Base-by-base conservation (phyloP, 1,139 yeast species). In the Pichia kudriavzevii region DNA sequence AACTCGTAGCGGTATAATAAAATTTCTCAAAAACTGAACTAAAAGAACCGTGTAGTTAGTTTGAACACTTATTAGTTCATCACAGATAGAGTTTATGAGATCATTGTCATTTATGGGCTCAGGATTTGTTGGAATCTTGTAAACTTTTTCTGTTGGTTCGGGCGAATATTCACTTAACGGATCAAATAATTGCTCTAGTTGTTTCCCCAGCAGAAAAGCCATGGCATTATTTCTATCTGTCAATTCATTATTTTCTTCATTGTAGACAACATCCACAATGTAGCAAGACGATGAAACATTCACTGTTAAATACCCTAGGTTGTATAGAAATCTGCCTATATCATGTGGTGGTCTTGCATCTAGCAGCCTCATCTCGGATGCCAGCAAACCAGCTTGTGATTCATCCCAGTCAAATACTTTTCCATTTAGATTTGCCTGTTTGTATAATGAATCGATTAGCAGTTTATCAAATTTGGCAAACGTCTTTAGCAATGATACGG, bases 111-210 rank as follows among this genome's bases (percentile, higher is more conserved):
- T 65, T 20, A 29, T n/a, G 1, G 32, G 17, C 8, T 30, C 27
- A 10, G 42, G 41, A 17, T 40, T 20, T 13, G 83, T 82, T 0
- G 77, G 73, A 7, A 10, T 14, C 22, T 53, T 64, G 51, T 88
- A 88, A 1, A 71, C 64, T 36, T 71, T 66, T 43, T 81, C 87
- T 33, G 94, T 72, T 24, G 78, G 75, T 55, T 88, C 95, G 0
- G 97, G 97, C 0, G 94, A 82, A 55, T 88, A 88, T 55, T 88
- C 96, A 7, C 84, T 69, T 34, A 87, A 60, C 0, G 96, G 95
- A 51, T 88, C 94, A 58, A 88, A 88, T 26, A 88, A 59, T 47
- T 82, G 93, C 45, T 87, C 95, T 32, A 85, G 62, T 56, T 88
- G 96, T 31, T 78, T 79, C 0, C 97, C 97, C 18, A 88, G 59